Base-by-base conservation (phyloP, 2,329 filamentous ascomycete species). In the Podosphaera aphanis region DNA sequence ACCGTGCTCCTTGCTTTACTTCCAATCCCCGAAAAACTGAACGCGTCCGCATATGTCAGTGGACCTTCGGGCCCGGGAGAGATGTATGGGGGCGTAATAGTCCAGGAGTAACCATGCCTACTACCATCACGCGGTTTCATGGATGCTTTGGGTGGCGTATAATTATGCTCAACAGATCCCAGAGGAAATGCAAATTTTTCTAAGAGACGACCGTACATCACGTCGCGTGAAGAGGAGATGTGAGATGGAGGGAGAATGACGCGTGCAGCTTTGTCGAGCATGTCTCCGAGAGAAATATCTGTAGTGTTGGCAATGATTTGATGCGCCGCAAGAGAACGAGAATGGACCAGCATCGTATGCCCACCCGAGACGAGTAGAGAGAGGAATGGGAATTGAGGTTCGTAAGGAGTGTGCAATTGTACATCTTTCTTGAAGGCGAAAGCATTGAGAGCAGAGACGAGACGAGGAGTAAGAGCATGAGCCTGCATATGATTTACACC, bases 401-500 rank as follows among this genome's bases (percentile, higher is more conserved):
- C 49, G 45, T 11, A 50, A 51, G 18, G 49, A 23, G 23, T 11
- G 11, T 13, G 15, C 13, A n/a, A 23, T 52, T 45, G 19, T 11
- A n/a, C 13, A 5, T 43, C 16, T 21, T 16, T 16, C 2, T 21
- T 20, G 15, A 8, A 13, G 19, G n/a, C n/a, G n/a, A n/a, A n/a
- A n/a, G 23, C 16, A 37, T 66, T 58, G 49, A 88, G 61, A 4
- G 81, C 80, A 27, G 66, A 63, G 3, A 79, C 77, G 37, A 98
- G 70, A 8, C 84, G 71, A 15, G 88, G 82, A 16, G 90, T 95
- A 50, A 98, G 64, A 16, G 90, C 80, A 61, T 98, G 90, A 10
- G 86, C 90, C 60, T 94, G 86, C 90, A 98, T 95, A 61, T 98
- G 90, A 60, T 98, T 82, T 1, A 94, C 82, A 0, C 77, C 90